Percentiles rank a stretch among this genome's conserved stretches.
Evolutionary conservation across 768 basidiomycete genomes (phyloP).

Genomic region (Hypholoma sublateritium): DNA sequence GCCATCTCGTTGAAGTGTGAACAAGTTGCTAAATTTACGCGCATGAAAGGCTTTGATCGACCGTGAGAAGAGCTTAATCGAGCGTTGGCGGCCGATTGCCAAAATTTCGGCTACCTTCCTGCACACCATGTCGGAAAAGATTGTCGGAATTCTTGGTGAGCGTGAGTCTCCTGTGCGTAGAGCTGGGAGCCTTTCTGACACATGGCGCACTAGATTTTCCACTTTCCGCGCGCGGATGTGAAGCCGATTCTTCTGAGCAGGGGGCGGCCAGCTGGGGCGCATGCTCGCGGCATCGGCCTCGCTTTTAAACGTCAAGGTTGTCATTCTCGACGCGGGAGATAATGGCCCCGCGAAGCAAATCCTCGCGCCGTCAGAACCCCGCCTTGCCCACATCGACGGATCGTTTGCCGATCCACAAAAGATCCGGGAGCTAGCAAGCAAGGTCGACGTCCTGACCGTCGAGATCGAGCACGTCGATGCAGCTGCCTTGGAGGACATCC

Average conservation of each 20-base stretch:
- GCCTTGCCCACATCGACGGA: slow-evolving; percentile 76
- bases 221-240: slow-evolving; percentile 6
- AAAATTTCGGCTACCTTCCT: not conserved
- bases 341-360: slow-evolving; percentile 89
- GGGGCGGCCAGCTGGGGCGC: slow-evolving; percentile 95
- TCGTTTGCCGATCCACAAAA: slow-evolving; percentile 80
- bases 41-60: not conserved
- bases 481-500: slow-evolving; percentile 63
- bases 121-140: slow-evolving; percentile 33
- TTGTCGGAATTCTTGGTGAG: slow-evolving; percentile 54
- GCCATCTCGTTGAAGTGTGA: not conserved
- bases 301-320: slow-evolving; percentile 76
- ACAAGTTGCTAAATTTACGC: not conserved
- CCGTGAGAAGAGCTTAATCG: not conserved
- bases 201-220: slow-evolving; percentile 7
- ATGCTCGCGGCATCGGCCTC: slow-evolving; percentile 94
- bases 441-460: slow-evolving; percentile 87
- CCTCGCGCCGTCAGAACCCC: slow-evolving; percentile 49
- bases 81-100: not conserved
- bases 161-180: slow-evolving; percentile 28
- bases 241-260: slow-evolving; percentile 40
- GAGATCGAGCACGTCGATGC: slow-evolving; percentile 98
- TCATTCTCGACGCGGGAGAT: slow-evolving; percentile 85
- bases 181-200: slow-evolving; percentile 1
- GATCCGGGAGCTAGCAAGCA: slow-evolving; percentile 75